phyloP scores from a whole-genome alignment of 768 basidiomycete genomes.

The Termitomyces sp. region DNA sequence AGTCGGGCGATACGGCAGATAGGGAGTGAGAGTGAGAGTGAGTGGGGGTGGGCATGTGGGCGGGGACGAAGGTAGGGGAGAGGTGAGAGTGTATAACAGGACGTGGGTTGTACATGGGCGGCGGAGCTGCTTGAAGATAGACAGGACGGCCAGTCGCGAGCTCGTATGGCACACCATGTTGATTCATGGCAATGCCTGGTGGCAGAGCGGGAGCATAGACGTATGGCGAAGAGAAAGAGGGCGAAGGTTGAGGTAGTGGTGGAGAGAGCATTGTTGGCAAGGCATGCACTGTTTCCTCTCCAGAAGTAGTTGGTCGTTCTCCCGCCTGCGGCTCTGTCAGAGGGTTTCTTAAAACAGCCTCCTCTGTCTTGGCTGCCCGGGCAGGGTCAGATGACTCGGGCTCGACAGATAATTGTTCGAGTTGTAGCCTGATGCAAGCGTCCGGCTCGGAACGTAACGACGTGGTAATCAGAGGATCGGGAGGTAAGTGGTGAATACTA shows the following conservation, averaged over 20 bases:
- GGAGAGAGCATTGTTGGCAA: slow-evolving; percentile 39
- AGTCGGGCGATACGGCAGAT: slow-evolving; percentile 52
- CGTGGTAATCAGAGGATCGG: slow-evolving; percentile 17
- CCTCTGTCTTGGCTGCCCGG: slow-evolving; percentile 37
- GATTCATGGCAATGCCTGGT: slow-evolving; percentile 66
- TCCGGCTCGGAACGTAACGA: slow-evolving; percentile 21
- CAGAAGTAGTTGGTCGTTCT: slow-evolving; percentile 12
- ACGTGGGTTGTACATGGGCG: slow-evolving; percentile 61
- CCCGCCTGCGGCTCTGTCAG: slow-evolving; percentile 18
- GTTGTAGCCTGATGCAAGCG: slow-evolving; percentile 27
- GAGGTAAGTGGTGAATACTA: background rate
- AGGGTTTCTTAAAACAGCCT: slow-evolving; percentile 39
- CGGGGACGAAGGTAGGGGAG: slow-evolving; percentile 49
- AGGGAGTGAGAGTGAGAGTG: slow-evolving; percentile 31
- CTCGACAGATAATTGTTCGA: slow-evolving; percentile 33
- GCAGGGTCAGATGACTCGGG: slow-evolving; percentile 27
- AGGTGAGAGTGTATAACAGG: slow-evolving; percentile 54
- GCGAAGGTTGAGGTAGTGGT: slow-evolving; percentile 38
- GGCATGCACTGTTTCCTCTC: slow-evolving; percentile 30
- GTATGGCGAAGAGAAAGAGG: slow-evolving; percentile 66
- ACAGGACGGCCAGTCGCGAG: slow-evolving; percentile 77
- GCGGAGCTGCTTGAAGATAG: slow-evolving; percentile 56
- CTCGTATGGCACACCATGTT: slow-evolving; percentile 78
- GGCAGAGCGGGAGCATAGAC: slow-evolving; percentile 56
- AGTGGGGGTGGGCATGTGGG: slow-evolving; percentile 61